Evolutionary conservation across 495 filamentous ascomycete species (phyloP), one percentile per base, ranked within the genome.

Genomic region (Amniculicola lignicola): DNA sequence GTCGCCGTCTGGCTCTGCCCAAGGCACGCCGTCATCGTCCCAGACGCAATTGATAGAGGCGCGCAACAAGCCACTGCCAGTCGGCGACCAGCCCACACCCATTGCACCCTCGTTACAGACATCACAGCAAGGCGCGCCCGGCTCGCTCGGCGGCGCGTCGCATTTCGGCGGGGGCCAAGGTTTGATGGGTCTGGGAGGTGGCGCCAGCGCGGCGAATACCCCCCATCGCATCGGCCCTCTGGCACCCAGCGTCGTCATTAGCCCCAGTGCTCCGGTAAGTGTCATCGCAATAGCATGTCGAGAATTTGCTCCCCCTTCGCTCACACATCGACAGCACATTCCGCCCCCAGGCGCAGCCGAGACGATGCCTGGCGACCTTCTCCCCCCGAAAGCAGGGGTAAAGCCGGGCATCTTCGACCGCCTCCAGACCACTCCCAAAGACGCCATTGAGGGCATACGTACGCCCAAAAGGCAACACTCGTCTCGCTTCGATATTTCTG

Each of bases 351-450:
- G 93, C 55, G 87, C 91, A 38, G 83, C 90, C 40, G 93, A 99
- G 75, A 95, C 92, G 0, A 97, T 99, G 94, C 93, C 94, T 31
- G 89, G 91, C 61, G 93, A 99, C 68, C 87, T 99, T 50, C 90
- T 90, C 24, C 93, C 94, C 25, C 93, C 93, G 0, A 89, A 94
- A 68, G 81, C 82, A 35, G 87, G 87, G 21, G 79, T 83, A 62
- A 98, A 96, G 72, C 90, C 89, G 4, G 69, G 89, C 62, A 82
- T 95, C 61, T 96, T 92, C 71, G 89, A 96, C 69, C 83, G 91
- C 40, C 80, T 97, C 39, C 89, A 95, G 63, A 86, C 91, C 45
- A 91, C 89, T 0, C 94, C 94, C 12, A 97, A 95, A 66, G 93
- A 96, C 65, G 84, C 95, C 35, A 88, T 92, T 3, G 94, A 99